phyloP scores from a whole-genome alignment of 2,329 filamentous ascomycete genomes.

The Daldinia sp. region DNA sequence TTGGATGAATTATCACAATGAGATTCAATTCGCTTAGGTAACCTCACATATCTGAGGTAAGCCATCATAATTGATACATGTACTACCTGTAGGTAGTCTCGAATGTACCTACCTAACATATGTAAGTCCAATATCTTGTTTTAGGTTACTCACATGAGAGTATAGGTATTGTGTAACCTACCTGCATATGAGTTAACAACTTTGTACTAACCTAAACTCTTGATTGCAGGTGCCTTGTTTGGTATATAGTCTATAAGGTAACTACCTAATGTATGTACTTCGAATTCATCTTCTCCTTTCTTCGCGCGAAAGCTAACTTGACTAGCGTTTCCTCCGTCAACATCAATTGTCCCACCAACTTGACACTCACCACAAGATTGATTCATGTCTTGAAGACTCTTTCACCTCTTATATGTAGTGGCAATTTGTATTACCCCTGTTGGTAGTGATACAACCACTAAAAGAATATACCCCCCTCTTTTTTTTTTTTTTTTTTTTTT shows the following conservation, averaged over 20 bases:
- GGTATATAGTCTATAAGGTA: background rate
- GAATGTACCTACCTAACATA: background rate
- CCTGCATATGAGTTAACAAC: background rate
- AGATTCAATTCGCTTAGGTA: too few relatives aligned
- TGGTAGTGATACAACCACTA: background rate
- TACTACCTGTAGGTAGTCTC: background rate
- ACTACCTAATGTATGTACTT: background rate
- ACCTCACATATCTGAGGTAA: too few relatives aligned
- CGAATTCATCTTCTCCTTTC: background rate
- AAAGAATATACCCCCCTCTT: background rate
- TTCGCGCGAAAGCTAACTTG: background rate
- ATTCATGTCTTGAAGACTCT: slow-evolving; percentile 1
- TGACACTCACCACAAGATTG: background rate
- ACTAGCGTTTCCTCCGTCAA: background rate
- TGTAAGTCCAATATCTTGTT: background rate
- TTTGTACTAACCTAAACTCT: background rate
- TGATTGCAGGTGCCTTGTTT: background rate
- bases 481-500: background rate
- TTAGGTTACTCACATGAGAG: too few relatives aligned
- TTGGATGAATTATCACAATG: too few relatives aligned
- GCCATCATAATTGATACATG: too few relatives aligned
- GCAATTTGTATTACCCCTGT: background rate
- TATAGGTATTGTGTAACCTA: background rate
- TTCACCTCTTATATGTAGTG: background rate
- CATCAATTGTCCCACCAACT: background rate